Conservation (phyloP, 164 flowering plant genomes). For the Chloranthus sessilifolius region DNA sequence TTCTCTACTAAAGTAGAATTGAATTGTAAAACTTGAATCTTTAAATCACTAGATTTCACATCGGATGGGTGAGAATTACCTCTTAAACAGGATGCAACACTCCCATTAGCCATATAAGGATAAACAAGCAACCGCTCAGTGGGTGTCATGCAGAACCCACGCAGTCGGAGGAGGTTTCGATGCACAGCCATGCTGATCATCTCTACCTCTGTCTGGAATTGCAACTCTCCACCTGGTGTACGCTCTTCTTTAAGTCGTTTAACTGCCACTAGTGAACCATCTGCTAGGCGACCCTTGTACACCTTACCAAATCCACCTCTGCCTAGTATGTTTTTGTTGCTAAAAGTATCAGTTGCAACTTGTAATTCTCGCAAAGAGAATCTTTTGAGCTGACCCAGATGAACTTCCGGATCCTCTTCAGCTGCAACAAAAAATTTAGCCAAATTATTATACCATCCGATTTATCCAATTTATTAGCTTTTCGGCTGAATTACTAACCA, state of each 20-base stretch:
- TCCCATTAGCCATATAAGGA: constrained; percentile 44
- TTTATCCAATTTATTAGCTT: neutral
- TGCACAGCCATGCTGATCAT: constrained; percentile 49
- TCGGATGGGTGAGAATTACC: too few relatives aligned
- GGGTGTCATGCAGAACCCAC: constrained; percentile 44
- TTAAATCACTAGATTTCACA: too few relatives aligned
- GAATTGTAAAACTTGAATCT: too few relatives aligned
- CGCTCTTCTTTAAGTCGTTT: constrained; percentile 42
- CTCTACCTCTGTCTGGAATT: constrained; percentile 43
- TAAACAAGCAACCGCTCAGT: constrained; percentile 43
- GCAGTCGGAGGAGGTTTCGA: constrained; percentile 32
- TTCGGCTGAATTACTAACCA: constrained; percentile 21
- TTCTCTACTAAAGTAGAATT: too few relatives aligned
- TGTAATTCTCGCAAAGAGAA: constrained; percentile 41
- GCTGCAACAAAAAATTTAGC: constrained; percentile 22
- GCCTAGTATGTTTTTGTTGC: constrained; percentile 38
- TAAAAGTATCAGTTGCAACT: constrained; percentile 43
- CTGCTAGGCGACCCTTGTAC: constrained; percentile 41
- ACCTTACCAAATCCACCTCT: constrained; percentile 51
- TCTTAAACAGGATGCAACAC: constrained; percentile 44
- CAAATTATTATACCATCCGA: constrained; percentile 4
- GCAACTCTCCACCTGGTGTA: constrained; percentile 39
- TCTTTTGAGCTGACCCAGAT: constrained; percentile 43
- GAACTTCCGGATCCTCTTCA: constrained; percentile 52
- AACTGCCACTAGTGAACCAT: constrained; percentile 44